A percentile compares a stretch with the other conserved stretches of the same genome.
Conservation (phyloP, 106 monocot species). For the Dioscorea zingiberensis region DNA sequence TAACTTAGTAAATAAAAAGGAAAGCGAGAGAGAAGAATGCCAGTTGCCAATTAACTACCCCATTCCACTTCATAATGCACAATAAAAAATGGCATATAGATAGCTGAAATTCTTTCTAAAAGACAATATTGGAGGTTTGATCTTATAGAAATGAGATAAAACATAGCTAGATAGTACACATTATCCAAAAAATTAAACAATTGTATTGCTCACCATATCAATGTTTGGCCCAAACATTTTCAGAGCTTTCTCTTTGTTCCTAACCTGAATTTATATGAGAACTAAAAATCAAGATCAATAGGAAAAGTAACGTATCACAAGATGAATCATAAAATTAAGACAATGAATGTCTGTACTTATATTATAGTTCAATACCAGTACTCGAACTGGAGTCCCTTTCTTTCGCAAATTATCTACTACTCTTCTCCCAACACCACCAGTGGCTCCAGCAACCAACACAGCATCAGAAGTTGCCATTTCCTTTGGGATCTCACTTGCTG, state of each 20-base stretch:
- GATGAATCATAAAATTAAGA: neutral
- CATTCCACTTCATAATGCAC: no score
- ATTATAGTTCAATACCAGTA: conserved; percentile 47
- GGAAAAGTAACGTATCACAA: neutral
- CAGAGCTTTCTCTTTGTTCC: conserved; percentile 92
- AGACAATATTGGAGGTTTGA: no score
- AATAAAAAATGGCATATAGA: no score
- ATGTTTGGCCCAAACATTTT: conserved; percentile 75
- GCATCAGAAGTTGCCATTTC: conserved; percentile 63
- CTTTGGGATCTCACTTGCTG: conserved; percentile 32
- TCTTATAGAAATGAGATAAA: no score
- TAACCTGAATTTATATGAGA: conserved; percentile 43
- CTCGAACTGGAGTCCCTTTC: conserved; percentile 69
- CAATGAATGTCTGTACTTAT: neutral
- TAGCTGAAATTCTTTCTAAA: no score
- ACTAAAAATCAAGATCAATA: conserved; percentile 1
- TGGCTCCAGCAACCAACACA: conserved; percentile 84
- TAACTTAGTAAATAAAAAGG: no score
- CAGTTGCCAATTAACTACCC: no score
- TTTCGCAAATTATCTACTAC: conserved; percentile 70
- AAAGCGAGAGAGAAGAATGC: no score
- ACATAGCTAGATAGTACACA: no score
- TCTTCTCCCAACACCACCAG: conserved; percentile 95
- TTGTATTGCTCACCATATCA: conserved; percentile 59
- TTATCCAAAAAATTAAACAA: no score